Base-by-base conservation (phyloP, 257 asterid genomes). In the Thymus quinquecostatus region DNA sequence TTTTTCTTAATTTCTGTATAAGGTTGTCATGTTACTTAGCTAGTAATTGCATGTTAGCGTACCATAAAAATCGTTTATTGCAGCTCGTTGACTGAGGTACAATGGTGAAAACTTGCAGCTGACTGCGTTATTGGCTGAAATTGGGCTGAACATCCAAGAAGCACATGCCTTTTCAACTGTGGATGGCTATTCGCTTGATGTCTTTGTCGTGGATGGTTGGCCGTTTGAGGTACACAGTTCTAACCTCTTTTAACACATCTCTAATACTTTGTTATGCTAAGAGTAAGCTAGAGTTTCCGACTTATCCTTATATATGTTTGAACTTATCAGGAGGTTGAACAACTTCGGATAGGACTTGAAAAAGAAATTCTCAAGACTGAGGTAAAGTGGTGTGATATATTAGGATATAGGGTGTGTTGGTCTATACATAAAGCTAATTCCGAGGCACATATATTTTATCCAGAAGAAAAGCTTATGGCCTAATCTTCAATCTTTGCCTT, bases 201-300 rank as follows among this genome's bases (percentile, higher is more conserved):
- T 91, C 74, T 91, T 91, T 72, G 96, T 91, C 75, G 97, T 91
- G 76, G 91, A 89, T 75, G 97, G 96, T 75, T 91, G 96, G 97
- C 91, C 86, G 40, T 73, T 64, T 75, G 97, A 91, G 95, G 97
- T 89, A 86, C 66, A 27, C 65, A 43, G 33, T 53, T 70, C 32
- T 8, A 21, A 58, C 49, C n/a, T 41, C 34, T 64, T 74, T 13
- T 34, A 27, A 34, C 9, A 30, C 36, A 30, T 40, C 67, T 32
- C 10, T n/a, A 56, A 56, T 41, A 47, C 59, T 33, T 28, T 49
- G 32, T 49, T 71, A 70, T 62, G 54, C 48, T 43, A 43, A 43
- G 48, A 1, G 11, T 43, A 21, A 21, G 21, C 21, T 21, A 21
- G 49, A 44, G 49, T 44, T 7, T 44, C 49, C 9, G 49, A 44